A percentile compares a stretch with the other conserved stretches of the same genome.
phyloP scores from a whole-genome alignment of 129 eudicot genomes.

The Lactuca sativa region DNA sequence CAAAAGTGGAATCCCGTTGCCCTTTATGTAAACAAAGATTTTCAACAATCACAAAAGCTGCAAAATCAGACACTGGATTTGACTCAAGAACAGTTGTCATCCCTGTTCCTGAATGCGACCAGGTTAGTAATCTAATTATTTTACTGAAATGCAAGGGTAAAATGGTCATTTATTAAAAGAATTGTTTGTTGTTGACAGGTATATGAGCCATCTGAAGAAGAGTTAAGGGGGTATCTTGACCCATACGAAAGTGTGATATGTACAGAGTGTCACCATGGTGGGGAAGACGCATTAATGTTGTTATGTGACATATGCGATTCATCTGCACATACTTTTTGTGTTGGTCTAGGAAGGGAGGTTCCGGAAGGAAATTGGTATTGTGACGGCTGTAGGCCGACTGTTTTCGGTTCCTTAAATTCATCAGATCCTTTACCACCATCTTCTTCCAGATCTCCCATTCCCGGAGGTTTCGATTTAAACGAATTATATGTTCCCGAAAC shows the following conservation, averaged over 20 bases:
- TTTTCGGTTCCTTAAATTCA: constrained; percentile 47
- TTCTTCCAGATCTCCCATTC: constrained; percentile 32
- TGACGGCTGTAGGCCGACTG: constrained; percentile 85
- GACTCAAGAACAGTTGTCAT: constrained; percentile 59
- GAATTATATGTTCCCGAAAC: constrained; percentile 76
- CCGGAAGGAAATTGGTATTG: constrained; percentile 99
- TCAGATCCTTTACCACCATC: constrained; percentile 29
- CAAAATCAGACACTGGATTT: constrained; percentile 50
- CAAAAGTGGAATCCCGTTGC: constrained; percentile 96
- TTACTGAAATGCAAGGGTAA: too few species aligned
- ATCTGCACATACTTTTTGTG: constrained; percentile 96
- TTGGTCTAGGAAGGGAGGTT: constrained; percentile 91
- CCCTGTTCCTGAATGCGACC: constrained; percentile 87
- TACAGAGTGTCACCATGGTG: constrained; percentile 90
- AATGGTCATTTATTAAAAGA: too few species aligned
- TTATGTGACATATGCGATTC: constrained; percentile 96
- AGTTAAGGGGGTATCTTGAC: constrained; percentile 82
- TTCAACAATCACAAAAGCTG: constrained; percentile 65
- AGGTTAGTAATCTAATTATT: constrained; percentile 48
- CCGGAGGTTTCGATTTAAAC: constrained; percentile 79
- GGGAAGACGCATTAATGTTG: constrained; percentile 94
- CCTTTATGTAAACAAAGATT: constrained; percentile 94
- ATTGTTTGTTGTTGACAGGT: constrained; percentile 46
- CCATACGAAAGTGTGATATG: constrained; percentile 87
- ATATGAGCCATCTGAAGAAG: constrained; percentile 97